These are phyloP conservation scores for Syzygium aqueum DNA, from an alignment of 345 rosid genomes.

Conservation along the genomic window DNA sequence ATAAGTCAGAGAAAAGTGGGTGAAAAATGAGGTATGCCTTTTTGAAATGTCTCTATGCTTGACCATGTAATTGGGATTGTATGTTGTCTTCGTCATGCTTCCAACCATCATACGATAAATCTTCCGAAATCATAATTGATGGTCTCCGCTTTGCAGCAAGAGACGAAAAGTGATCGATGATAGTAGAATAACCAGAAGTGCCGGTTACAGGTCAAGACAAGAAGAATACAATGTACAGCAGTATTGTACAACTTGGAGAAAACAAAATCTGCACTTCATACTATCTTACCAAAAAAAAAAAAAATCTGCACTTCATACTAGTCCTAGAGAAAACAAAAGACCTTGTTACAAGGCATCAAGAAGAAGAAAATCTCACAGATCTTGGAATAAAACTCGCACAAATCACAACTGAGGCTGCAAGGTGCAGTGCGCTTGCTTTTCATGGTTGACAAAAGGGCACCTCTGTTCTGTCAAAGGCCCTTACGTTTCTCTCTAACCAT, in stretches of 20 bases:
- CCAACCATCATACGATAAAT: accelerated
- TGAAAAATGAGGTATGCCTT: too few relatives aligned
- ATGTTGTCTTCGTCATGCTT: neutral
- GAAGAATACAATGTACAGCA: neutral
- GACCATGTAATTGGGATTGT: too few relatives aligned
- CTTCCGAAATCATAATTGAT: neutral
- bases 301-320: too few relatives aligned
- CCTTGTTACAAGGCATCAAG: neutral
- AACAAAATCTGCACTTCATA: neutral
- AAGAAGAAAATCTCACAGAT: neutral
- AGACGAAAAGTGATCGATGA: neutral
- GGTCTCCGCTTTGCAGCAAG: neutral
- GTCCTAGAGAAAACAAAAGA: neutral
- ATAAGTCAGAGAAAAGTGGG: neutral
- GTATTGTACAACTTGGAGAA: neutral
- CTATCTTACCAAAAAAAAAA: too few relatives aligned
- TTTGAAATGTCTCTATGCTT: too few relatives aligned
- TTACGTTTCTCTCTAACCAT: too few relatives aligned
- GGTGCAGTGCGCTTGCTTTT: neutral
- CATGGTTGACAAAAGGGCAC: neutral
- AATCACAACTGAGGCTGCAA: neutral
- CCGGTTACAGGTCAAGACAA: neutral
- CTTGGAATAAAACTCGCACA: neutral
- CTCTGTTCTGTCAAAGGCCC: neutral
- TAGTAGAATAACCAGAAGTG: neutral